Conservation (phyloP, 2,329 filamentous ascomycete genomes). For the Remersonia thermophila region DNA sequence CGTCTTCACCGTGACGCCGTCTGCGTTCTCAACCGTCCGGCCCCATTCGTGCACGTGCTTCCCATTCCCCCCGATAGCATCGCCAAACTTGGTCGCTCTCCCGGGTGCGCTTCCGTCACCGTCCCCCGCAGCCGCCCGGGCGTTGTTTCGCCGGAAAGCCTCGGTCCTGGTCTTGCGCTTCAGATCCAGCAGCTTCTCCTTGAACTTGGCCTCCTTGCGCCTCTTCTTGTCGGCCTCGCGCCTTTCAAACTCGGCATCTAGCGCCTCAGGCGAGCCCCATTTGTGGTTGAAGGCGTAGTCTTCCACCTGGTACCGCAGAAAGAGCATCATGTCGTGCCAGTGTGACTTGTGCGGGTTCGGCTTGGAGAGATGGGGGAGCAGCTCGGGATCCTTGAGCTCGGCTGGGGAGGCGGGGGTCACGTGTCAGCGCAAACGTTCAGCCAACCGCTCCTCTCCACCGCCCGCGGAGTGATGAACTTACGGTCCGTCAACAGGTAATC, state of each 20-base stretch:
- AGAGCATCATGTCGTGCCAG: constrained; percentile 99
- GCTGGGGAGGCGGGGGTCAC: constrained; percentile 42
- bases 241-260: constrained; percentile 80
- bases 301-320: constrained; percentile 85
- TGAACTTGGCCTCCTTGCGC: constrained; percentile 84
- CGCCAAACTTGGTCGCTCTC: constrained; percentile 57
- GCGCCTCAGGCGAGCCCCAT: constrained; percentile 76
- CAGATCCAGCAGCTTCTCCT: constrained; percentile 72
- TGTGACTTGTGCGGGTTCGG: constrained; percentile 93
- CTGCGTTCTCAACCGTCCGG: constrained; percentile 52
- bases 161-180: constrained; percentile 92
- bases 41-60: constrained; percentile 88
- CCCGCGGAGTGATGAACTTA: no score
- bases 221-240: constrained; percentile 69
- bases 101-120: no score
- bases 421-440: no score
- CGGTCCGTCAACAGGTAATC: constrained; percentile 92
- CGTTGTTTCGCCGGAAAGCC: constrained; percentile 64
- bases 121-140: constrained; percentile 28
- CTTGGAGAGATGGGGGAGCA: constrained; percentile 75
- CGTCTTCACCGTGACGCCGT: constrained; percentile 69
- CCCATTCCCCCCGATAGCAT: constrained; percentile 52
- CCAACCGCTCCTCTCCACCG: no score
- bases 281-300: constrained; percentile 82
- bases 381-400: constrained; percentile 76